These are phyloP conservation scores for Scheffersomyces lignosus DNA, from an alignment of 805 yeast genomes.

Conservation along the genomic window DNA sequence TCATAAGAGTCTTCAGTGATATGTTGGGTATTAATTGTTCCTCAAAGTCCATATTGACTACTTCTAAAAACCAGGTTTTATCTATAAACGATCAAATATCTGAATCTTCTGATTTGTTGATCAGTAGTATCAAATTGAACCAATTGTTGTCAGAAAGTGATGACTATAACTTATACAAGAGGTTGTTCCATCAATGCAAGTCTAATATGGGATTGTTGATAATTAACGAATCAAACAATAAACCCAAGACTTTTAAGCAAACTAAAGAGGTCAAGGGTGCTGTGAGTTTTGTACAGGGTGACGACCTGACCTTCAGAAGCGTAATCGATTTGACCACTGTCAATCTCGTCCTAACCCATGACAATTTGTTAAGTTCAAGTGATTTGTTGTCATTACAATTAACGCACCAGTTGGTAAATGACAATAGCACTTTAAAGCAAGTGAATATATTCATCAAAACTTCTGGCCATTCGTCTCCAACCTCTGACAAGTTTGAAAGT, in stretches of 20 bases:
- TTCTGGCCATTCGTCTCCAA: conserved; percentile 9
- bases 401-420: conserved; percentile 19
- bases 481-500: conserved; percentile 8
- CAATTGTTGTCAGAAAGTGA: conserved; percentile 18
- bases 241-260: background rate
- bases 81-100: conserved; percentile 33
- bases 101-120: conserved; percentile 24
- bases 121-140: conserved; percentile 20
- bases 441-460: conserved; percentile 21
- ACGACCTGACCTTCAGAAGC: conserved; percentile 6
- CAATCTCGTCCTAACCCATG: conserved; percentile 31
- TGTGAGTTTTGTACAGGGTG: conserved; percentile 4
- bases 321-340: conserved; percentile 15
- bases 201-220: conserved; percentile 35
- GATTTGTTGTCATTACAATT: conserved; percentile 34
- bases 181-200: conserved; percentile 24
- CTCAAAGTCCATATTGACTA: conserved; percentile 31
- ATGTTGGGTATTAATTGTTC: conserved; percentile 26
- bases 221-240: conserved; percentile 13
- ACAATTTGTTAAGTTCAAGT: conserved; percentile 31
- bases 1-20: conserved; percentile 34
- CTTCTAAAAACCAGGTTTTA: conserved; percentile 28
- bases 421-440: conserved; percentile 2
- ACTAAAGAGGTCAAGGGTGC: conserved; percentile 6
- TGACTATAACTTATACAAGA: conserved; percentile 23